Evolutionary conservation across 1,139 yeast genomes (phyloP), one percentile per base, ranked within the genome.

Genomic region (Pichia sp.): DNA sequence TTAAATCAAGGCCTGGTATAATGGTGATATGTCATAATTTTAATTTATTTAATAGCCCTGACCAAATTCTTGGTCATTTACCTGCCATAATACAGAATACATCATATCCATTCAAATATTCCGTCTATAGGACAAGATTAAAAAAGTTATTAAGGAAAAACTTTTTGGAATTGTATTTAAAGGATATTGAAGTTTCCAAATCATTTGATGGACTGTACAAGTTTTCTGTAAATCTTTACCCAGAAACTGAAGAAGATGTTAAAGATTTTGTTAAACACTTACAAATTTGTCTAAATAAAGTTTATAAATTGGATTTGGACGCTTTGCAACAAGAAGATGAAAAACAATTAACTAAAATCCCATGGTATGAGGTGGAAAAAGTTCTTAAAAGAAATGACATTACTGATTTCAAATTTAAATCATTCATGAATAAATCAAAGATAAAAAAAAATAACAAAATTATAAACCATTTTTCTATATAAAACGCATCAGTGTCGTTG

Each of bases 1-100:
- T 83, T n/a, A 78, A 77, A 54, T 69, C 79, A 4, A 68, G 69
- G 38, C 84, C 84, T 0, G 74, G 78, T 0, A 40, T 78, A 2
- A 59, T 66, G 34, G 58, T 60, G 5, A 44, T 59, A 9, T 47
- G 62, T 18, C 63, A 64, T 44, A 66, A 66, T 40, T 51, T 55
- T 7, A 40, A 51, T 1, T 48, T 60, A 5, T 53, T 60, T 44
- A 58, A 59, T 37, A 44, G 42, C n/a, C 48, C 48, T 1, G 48
- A 39, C 2, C 45, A 44, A 1, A 52, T 48, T 0, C 39, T 44
- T 5, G 52, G 48, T 3, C 38, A 43, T 56, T 68, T 63, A 11
- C 48, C 46, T 4, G 28, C 47, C 2, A 33, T 57, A 73, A 45
- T 64, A 62, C 46, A 50, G 8, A 47, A 49, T 8, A 49, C 48